Conservation (phyloP, 73 alveolate species). For the Paramecium octaurelia region DNA sequence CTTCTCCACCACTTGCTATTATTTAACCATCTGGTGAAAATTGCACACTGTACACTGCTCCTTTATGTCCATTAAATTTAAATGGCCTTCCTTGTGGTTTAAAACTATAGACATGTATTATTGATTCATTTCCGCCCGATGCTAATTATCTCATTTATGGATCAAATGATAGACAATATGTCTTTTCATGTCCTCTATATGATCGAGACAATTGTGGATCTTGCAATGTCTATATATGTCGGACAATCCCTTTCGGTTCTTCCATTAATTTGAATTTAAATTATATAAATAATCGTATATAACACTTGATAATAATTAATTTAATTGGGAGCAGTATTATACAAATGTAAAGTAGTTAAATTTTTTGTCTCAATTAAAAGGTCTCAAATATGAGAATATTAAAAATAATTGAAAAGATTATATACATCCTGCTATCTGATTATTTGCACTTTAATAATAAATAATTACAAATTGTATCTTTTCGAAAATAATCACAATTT, state of each 20-base stretch:
- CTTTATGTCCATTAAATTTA: slow-evolving; percentile 75
- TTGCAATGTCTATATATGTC: neutral
- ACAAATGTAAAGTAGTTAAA: neutral
- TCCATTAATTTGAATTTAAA: slow-evolving; percentile 10
- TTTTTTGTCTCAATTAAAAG: neutral
- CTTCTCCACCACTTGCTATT: slow-evolving; percentile 81
- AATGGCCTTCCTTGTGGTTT: slow-evolving; percentile 74
- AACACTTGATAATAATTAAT: neutral
- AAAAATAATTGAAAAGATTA: neutral
- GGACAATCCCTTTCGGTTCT: neutral
- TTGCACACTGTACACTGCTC: slow-evolving; percentile 68
- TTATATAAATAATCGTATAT: neutral
- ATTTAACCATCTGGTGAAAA: slow-evolving; percentile 83
- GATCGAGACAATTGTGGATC: slow-evolving; percentile 91
- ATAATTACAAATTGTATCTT: neutral
- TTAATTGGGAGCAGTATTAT: neutral
- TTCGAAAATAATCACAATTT: neutral
- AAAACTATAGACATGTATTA: slow-evolving; percentile 75
- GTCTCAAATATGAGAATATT: neutral
- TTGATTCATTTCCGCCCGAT: slow-evolving; percentile 72
- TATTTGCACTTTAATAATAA: neutral
- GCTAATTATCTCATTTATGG: slow-evolving; percentile 84
- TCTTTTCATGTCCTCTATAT: slow-evolving; percentile 91
- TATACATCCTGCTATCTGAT: neutral
- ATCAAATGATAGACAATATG: slow-evolving; percentile 81